Base-by-base conservation (phyloP, 345 rosid species). In the Cardamine occulta region DNA sequence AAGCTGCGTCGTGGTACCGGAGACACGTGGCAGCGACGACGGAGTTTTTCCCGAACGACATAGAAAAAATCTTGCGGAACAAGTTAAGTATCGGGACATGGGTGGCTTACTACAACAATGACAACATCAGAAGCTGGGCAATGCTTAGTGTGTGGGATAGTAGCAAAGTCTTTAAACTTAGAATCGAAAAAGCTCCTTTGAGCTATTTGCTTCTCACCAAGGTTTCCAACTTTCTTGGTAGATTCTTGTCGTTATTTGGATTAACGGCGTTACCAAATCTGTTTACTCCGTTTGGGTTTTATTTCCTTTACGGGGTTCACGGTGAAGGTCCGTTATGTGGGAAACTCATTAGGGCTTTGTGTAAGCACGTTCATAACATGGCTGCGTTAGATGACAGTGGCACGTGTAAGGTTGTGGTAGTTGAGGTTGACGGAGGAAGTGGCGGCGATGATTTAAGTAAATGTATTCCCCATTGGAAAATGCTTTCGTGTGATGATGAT, bases 71-170 rank as follows among this genome's bases (percentile, higher is more conserved):
- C 47, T 78, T 91, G 60, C 73, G 83, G 45, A 87, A 87, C 83
- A 84, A 80, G 80, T 76, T 88, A 21, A 89, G 86, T 60, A 63
- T 89, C n/a, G 97, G 97, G 24, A 91, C 97, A n/a, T 91, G 93
- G 91, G 79, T 85, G 73, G 91, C 93, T 44, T 85, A 80, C 65
- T 66, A 68, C 75, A 86, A 80, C 6, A 78, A 73, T 4, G 60
- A 72, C 47, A 49, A 31, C 39, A 62, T 59, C 28, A 73, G 40
- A 47, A 83, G 79, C 64, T 91, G 96, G 97, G 97, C 97, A 34
- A 82, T 88, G 86, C 70, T 91, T 28, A 91, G 97, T 68, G 97
- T 88, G 14, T 91, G 96, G 97, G 85, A 89, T 68, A 89, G 86
- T 54, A 86, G 89, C 21, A 88, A 88, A 48, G 62, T 91, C 5